Percentiles rank a stretch among this genome's conserved stretches.
These are phyloP conservation scores for Cercophora newfieldiana DNA, from an alignment of 495 filamentous ascomycete genomes.

Conservation along the genomic window DNA sequence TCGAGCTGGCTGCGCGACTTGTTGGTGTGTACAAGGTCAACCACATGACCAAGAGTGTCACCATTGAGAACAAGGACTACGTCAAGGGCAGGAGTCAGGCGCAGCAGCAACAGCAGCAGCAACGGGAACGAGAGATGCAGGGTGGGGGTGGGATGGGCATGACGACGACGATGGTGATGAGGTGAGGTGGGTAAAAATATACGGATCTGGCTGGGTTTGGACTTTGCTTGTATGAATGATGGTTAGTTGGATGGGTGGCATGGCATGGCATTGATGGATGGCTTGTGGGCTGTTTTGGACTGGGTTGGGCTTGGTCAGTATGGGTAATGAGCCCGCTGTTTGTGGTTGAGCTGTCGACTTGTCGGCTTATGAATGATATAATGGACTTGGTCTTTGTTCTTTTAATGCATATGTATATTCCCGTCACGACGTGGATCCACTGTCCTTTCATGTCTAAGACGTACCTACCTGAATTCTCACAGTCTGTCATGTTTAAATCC, in stretches of 20 bases:
- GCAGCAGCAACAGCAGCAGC: slow-evolving; percentile 19
- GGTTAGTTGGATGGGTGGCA: background rate
- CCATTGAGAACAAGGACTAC: slow-evolving; percentile 90
- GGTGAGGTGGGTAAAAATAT: background rate
- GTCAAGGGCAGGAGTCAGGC: slow-evolving; percentile 12
- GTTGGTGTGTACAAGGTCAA: slow-evolving; percentile 99
- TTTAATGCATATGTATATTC: background rate
- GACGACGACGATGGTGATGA: slow-evolving; percentile 16
- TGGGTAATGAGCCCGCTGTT: background rate
- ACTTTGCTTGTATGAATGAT: background rate
- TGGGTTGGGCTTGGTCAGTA: background rate
- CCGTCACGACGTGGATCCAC: too few species aligned
- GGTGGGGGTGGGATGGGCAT: background rate
- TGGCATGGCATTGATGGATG: slow-evolving; percentile 3
- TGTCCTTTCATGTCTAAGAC: too few species aligned
- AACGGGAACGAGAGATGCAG: background rate
- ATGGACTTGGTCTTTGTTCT: background rate
- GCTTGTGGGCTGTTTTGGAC: background rate
- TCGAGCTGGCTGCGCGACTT: slow-evolving; percentile 89
- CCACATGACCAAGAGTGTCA: slow-evolving; percentile 98
- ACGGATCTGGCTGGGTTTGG: background rate
- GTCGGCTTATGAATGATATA: slow-evolving; percentile 4
- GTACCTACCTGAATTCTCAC: too few species aligned
- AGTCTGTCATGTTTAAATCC: too few species aligned
- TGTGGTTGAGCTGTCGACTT: background rate